Evolutionary conservation across 2,329 filamentous ascomycete species (phyloP).

Genomic region (Alternaria solani): DNA sequence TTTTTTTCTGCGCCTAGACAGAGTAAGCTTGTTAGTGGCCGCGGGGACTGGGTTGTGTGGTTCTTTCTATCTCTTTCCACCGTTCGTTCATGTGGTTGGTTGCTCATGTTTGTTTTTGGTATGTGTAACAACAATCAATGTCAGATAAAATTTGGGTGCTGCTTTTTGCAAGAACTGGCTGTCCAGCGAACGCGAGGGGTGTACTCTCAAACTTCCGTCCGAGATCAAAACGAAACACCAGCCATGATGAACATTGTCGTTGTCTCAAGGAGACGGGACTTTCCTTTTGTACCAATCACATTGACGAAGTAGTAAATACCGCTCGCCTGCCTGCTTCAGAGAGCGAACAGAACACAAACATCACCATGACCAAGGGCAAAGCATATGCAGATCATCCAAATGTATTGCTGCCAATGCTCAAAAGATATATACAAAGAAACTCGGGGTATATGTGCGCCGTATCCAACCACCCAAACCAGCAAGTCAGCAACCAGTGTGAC

Average conservation of each 20-base stretch:
- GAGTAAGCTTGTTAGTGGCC: background rate
- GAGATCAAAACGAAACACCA: background rate
- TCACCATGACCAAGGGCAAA: too few relatives aligned
- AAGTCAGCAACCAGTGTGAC: slow-evolving; percentile 15
- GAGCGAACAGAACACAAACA: background rate
- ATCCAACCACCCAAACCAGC: slow-evolving; percentile 3
- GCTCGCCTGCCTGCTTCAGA: background rate
- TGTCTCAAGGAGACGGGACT: background rate
- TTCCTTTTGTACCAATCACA: background rate
- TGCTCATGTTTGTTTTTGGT: background rate
- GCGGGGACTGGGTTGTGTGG: background rate
- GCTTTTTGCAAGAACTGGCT: background rate
- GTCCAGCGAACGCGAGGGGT: background rate
- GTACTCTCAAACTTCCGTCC: background rate
- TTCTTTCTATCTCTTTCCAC: background rate
- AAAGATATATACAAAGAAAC: slow-evolving; percentile 21
- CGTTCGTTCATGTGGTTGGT: background rate
- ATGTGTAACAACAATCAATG: too few relatives aligned
- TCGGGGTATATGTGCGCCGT: slow-evolving; percentile 20
- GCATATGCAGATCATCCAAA: background rate
- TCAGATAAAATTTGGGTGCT: too few relatives aligned
- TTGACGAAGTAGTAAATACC: background rate
- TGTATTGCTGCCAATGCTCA: slow-evolving; percentile 6
- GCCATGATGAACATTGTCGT: background rate
- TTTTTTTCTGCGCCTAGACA: background rate